These are phyloP conservation scores for Coleophoma crateriformis DNA, from an alignment of 2,329 filamentous ascomycete species.

Conservation along the genomic window DNA sequence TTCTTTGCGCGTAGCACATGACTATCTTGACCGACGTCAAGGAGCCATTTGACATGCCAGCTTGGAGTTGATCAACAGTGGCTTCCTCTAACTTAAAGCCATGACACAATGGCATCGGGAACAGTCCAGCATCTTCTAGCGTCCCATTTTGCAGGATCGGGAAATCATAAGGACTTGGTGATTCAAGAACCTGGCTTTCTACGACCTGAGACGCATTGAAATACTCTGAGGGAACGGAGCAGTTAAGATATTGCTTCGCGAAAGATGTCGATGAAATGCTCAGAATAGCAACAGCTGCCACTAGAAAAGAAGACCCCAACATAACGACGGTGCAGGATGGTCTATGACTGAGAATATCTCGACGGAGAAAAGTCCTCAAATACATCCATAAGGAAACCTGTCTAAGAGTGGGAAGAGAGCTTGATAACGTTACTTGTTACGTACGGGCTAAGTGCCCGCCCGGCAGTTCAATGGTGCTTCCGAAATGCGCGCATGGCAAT, in stretches of 20 bases:
- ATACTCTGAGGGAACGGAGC: background rate
- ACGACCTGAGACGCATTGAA: constrained; percentile 18
- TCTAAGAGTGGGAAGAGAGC: too few relatives aligned
- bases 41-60: constrained; percentile 44
- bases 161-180: constrained; percentile 31
- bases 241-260: background rate
- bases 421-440: too few relatives aligned
- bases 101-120: constrained; percentile 58
- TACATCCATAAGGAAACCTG: too few relatives aligned
- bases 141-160: constrained; percentile 28
- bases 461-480: too few relatives aligned
- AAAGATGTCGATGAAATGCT: constrained; percentile 1
- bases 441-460: too few relatives aligned
- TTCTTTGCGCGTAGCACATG: constrained; percentile 56
- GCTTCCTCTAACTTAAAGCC: constrained; percentile 61
- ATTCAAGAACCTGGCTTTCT: constrained; percentile 26
- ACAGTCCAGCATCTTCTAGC: constrained; percentile 27
- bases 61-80: constrained; percentile 62
- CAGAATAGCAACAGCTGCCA: background rate
- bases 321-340: background rate
- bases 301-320: background rate
- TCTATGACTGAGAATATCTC: too few relatives aligned
- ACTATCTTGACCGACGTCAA: constrained; percentile 54
- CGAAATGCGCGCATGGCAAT: too few relatives aligned
- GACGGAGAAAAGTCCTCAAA: too few relatives aligned